Conservation (phyloP, 371 early-diverging fungal genomes). For the Batkoa obscura region DNA sequence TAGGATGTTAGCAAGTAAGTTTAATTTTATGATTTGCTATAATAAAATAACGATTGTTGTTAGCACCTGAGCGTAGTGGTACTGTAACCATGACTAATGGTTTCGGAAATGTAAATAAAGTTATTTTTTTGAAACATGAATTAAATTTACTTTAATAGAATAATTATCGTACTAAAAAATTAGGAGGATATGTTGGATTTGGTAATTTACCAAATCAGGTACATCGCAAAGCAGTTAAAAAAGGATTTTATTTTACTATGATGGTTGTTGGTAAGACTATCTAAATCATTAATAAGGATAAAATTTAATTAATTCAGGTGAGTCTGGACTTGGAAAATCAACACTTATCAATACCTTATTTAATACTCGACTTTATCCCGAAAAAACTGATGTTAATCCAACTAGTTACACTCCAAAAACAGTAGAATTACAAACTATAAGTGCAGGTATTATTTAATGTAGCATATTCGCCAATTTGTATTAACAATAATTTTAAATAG, state of each 20-base stretch:
- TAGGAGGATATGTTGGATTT: slow-evolving; percentile 93
- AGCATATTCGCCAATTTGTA: background rate
- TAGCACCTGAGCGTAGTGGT: background rate
- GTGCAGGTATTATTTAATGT: slow-evolving; percentile 31
- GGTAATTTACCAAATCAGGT: slow-evolving; percentile 97
- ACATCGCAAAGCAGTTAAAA: slow-evolving; percentile 92
- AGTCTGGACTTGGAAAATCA: slow-evolving; percentile 98
- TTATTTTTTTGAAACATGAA: background rate
- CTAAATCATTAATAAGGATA: background rate
- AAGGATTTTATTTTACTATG: slow-evolving; percentile 96
- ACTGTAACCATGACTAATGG: slow-evolving; percentile 4
- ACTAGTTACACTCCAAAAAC: slow-evolving; percentile 76
- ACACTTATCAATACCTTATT: slow-evolving; percentile 99
- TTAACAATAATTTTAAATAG: slow-evolving; percentile 7
- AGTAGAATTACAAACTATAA: slow-evolving; percentile 82
- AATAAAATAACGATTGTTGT: background rate
- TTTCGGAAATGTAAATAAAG: background rate
- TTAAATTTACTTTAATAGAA: background rate
- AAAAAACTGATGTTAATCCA: slow-evolving; percentile 57
- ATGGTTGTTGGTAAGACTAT: slow-evolving; percentile 81
- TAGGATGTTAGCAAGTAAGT: background rate
- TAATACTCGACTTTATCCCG: slow-evolving; percentile 79
- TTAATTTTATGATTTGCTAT: background rate
- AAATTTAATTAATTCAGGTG: slow-evolving; percentile 27
- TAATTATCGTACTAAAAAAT: slow-evolving; percentile 27